A percentile compares a stretch with the other conserved stretches of the same genome.
These are phyloP conservation scores for Aciculosporium take DNA, from an alignment of 2,329 filamentous ascomycete genomes.

Conservation along the genomic window DNA sequence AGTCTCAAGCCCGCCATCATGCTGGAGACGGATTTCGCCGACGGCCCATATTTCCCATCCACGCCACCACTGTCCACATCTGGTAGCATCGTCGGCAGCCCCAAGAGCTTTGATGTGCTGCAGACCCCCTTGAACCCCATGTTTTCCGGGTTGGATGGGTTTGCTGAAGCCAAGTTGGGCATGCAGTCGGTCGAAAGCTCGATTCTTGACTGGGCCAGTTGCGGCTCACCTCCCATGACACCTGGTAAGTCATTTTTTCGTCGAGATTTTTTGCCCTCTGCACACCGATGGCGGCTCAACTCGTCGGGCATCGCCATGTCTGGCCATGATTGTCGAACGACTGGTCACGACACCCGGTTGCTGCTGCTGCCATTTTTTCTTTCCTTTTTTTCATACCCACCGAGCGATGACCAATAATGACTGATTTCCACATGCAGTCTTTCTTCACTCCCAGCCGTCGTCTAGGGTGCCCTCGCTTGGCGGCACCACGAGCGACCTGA, in stretches of 20 bases:
- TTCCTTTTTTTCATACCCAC: not conserved
- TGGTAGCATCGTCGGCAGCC: conserved; percentile 75
- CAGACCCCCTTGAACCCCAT: conserved; percentile 72
- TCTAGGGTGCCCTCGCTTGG: conserved; percentile 44
- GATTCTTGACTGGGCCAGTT: conserved; percentile 63
- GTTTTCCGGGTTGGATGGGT: conserved; percentile 57
- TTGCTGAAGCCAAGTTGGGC: conserved; percentile 51
- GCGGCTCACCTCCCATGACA: conserved; percentile 73
- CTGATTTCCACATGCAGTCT: conserved; percentile 31
- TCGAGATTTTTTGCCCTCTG: not conserved
- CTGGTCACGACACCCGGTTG: no score
- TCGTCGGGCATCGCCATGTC: not conserved
- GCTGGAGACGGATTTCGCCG: conserved; percentile 60
- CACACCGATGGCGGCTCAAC: not conserved
- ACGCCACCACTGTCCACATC: conserved; percentile 79
- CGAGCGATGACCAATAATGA: conserved; percentile 10
- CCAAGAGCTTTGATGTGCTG: conserved; percentile 60
- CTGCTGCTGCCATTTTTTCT: no score
- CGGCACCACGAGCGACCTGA: conserved; percentile 54
- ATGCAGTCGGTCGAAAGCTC: conserved; percentile 62
- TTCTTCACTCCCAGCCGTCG: conserved; percentile 31
- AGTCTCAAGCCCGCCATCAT: conserved; percentile 66
- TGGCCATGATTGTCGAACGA: not conserved
- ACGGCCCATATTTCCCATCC: conserved; percentile 63
- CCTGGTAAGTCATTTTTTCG: conserved; percentile 52